These are phyloP conservation scores for Brasenia schreberi DNA, from an alignment of 164 flowering plant genomes.

Conservation along the genomic window DNA sequence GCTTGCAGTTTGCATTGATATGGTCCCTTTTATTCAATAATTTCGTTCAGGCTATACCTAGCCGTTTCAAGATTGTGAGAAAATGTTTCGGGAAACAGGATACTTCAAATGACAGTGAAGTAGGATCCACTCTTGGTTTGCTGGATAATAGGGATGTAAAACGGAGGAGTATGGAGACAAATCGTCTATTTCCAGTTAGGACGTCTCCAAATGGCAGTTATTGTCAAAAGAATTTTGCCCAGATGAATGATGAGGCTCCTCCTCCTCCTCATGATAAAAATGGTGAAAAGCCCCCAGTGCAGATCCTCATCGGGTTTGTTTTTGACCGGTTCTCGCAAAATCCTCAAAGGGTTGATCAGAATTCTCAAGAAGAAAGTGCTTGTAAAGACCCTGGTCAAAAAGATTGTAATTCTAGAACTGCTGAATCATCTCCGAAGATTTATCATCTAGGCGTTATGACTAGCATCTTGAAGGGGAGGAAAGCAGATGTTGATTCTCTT, in stretches of 20 bases:
- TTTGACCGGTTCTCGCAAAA: constrained; percentile 45
- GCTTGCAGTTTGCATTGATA: constrained; percentile 60
- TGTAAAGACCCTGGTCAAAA: constrained; percentile 8
- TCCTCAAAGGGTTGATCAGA: constrained; percentile 45
- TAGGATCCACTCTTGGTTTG: constrained; percentile 1
- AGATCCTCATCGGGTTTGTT: constrained; percentile 41
- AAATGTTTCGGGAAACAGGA: constrained; percentile 35
- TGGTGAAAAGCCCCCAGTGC: constrained; percentile 34
- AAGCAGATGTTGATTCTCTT: constrained; percentile 48
- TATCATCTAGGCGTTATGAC: constrained; percentile 37
- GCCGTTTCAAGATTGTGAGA: constrained; percentile 40
- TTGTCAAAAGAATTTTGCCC: constrained; percentile 13
- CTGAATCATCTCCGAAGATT: constrained; percentile 11
- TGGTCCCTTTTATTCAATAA: constrained; percentile 52
- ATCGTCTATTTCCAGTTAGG: not conserved
- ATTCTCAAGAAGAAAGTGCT: constrained; percentile 12
- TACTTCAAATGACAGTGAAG: constrained; percentile 3
- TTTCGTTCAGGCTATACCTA: constrained; percentile 47
- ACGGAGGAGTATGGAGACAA: not conserved
- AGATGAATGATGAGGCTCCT: constrained; percentile 9
- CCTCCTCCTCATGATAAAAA: constrained; percentile 14
- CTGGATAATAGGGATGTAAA: not conserved
- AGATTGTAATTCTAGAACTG: not conserved
- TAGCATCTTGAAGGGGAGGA: constrained; percentile 42
- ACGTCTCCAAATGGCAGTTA: constrained; percentile 10